These are phyloP conservation scores for Alternaria atra DNA, from an alignment of 2,329 filamentous ascomycete species.

Conservation along the genomic window DNA sequence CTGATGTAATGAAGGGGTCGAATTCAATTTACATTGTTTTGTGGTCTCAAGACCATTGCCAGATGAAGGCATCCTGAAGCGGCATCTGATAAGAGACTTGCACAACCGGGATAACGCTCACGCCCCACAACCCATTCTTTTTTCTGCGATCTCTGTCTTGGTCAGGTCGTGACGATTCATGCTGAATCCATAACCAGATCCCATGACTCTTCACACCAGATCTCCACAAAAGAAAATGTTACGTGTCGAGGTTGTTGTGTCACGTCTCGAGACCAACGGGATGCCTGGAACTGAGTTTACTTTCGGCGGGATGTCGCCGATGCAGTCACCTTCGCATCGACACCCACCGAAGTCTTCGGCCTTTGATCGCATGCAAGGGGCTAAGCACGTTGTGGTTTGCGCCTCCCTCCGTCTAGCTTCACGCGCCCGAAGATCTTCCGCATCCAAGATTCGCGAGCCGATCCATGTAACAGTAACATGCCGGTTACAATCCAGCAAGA, in stretches of 20 bases:
- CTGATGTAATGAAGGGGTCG: neutral
- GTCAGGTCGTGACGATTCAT: neutral
- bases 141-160: neutral
- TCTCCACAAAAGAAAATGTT: neutral
- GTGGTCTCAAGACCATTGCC: neutral
- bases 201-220: neutral
- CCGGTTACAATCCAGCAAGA: neutral
- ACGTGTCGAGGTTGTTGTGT: neutral
- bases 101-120: neutral
- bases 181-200: neutral
- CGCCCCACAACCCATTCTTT: neutral
- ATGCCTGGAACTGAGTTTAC: neutral
- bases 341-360: neutral
- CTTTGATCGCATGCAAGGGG: neutral
- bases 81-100: neutral
- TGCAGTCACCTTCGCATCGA: neutral
- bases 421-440: slow-evolving; percentile 14
- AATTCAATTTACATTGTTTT: neutral
- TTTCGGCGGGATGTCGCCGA: neutral
- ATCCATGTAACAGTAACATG: slow-evolving; percentile 15
- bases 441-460: slow-evolving; percentile 16
- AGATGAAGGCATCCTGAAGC: neutral
- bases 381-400: neutral
- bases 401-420: slow-evolving; percentile 1
- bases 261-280: neutral